Percentiles rank a stretch among this genome's conserved stretches.
These are phyloP conservation scores for Tuctoria greenei DNA, from an alignment of 176 grass and related monocot species.

Conservation along the genomic window DNA sequence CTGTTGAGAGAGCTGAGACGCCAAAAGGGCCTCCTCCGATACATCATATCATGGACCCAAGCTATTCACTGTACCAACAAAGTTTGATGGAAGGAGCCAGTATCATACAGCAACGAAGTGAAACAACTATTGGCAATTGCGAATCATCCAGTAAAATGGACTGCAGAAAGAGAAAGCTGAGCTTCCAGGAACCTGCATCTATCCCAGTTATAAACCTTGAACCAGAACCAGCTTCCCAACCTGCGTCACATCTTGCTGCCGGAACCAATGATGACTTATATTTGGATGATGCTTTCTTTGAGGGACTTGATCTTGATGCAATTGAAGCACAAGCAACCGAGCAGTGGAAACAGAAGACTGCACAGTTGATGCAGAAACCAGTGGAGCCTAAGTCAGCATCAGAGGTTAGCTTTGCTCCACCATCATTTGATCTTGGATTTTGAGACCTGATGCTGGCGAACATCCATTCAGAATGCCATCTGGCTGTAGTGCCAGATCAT, in stretches of 20 bases:
- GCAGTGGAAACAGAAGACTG: conserved; percentile 44
- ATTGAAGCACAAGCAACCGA: conserved; percentile 75
- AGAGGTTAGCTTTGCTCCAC: conserved; percentile 36
- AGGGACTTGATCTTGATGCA: conserved; percentile 75
- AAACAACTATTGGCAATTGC: conserved; percentile 29
- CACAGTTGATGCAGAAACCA: conserved; percentile 23
- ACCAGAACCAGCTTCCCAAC: conserved; percentile 16
- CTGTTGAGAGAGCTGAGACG: conserved; percentile 42
- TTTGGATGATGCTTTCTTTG: conserved; percentile 76
- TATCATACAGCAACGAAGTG: conserved; percentile 32
- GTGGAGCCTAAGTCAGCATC: conserved; percentile 33
- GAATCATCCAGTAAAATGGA: conserved; percentile 64
- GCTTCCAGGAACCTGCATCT: conserved; percentile 52
- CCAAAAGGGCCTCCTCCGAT: conserved; percentile 39
- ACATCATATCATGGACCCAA: conserved; percentile 35
- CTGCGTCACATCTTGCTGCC: conserved; percentile 3
- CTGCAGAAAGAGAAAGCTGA: conserved; percentile 87
- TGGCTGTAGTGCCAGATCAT: not conserved
- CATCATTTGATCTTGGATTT: conserved; percentile 59
- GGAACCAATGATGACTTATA: conserved; percentile 24
- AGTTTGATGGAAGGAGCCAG: conserved; percentile 17
- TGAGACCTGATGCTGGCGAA: conserved; percentile 21
- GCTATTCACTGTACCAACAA: conserved; percentile 43
- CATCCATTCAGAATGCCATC: conserved; percentile 22
- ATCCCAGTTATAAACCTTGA: conserved; percentile 45